Evolutionary conservation across 2,329 filamentous ascomycete genomes (phyloP), one percentile per base, ranked within the genome.

Genomic region (Trichoderma sp.): DNA sequence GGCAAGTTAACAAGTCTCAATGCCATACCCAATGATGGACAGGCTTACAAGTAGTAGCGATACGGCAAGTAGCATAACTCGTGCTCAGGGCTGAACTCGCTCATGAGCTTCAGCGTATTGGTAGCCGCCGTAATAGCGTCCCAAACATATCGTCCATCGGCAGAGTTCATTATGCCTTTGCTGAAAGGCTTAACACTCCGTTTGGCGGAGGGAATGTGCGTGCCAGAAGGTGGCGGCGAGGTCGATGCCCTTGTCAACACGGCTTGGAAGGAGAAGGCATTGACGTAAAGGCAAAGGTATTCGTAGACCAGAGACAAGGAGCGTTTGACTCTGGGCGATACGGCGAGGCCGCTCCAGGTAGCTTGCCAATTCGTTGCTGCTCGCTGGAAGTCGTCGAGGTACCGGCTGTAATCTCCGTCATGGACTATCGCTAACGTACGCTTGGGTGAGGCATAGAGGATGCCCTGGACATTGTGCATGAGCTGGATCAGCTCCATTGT

Each of bases 241-340:
- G 50, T 54, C 24, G 58, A 43, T 34, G 44, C 17, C 10, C 58
- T 44, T 15, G 47, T 61, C 12, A 61, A 39, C 30, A 61, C 58
- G n/a, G 58, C 58, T 34, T 61, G 58, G 17, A 61, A 61, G 7
- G 58, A 61, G 5, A 61, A 61, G 10, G 58, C 58, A 12, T 61
- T 61, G 1, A 61, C 39, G n/a, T 61, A 52, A 26, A 61, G 58
- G 14, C 58, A 61, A 3, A 61, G 12, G 21, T 61, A 61, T 7
- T 61, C 58, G 21, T 61, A 61, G 12, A 52, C 24, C 1, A 61
- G 19, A 5, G 48, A 52, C 7, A 61, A 43, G 30, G 47, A 51
- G 21, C 48, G 34, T 14, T 61, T 61, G 10, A 52, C 58, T 28
- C n/a, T 43, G 24, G 19, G 5, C 7, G 47, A 52, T 26, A 61